phyloP scores from a whole-genome alignment of 2,329 filamentous ascomycete genomes.

The Epichloe gansuensis region DNA sequence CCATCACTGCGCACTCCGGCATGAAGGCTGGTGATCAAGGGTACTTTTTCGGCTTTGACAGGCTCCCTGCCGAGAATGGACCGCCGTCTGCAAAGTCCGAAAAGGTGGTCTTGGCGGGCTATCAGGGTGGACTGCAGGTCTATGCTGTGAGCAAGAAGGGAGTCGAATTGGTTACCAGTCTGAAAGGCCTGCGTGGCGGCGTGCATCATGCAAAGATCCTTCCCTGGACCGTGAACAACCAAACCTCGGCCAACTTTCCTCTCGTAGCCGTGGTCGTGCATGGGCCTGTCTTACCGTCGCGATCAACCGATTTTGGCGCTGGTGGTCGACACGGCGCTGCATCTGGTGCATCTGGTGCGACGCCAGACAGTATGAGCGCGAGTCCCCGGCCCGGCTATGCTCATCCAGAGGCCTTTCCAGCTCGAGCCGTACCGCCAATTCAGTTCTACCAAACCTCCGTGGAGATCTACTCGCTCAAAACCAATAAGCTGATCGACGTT shows the following conservation, averaged over 20 bases:
- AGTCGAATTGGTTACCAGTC: conserved; percentile 53
- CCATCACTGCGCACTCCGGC: conserved; percentile 42
- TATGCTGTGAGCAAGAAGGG: conserved; percentile 62
- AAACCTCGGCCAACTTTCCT: conserved; percentile 49
- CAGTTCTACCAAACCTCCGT: conserved; percentile 75
- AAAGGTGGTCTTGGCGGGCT: conserved; percentile 64
- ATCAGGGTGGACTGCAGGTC: conserved; percentile 68
- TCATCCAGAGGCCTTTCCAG: conserved; percentile 25
- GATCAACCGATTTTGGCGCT: conserved; percentile 19
- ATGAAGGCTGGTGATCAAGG: conserved; percentile 55
- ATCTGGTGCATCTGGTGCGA: conserved; percentile 17
- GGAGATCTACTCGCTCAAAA: conserved; percentile 75
- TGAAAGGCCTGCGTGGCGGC: conserved; percentile 68
- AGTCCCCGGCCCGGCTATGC: conserved; percentile 29
- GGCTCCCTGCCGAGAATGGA: conserved; percentile 36
- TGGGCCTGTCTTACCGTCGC: conserved; percentile 50
- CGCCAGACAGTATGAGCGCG: conserved; percentile 27
- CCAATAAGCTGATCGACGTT: conserved; percentile 58
- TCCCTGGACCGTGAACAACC: conserved; percentile 48
- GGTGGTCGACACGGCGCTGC: conserved; percentile 25
- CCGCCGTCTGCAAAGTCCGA: conserved; percentile 29
- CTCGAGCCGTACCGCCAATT: conserved; percentile 26
- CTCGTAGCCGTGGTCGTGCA: conserved; percentile 72
- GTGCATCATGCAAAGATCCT: conserved; percentile 76
- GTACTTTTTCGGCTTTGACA: conserved; percentile 74